Percentiles rank a stretch among this genome's conserved stretches.
phyloP scores from a whole-genome alignment of 129 eudicot genomes.

The Rutidosis leptorrhynchoides region DNA sequence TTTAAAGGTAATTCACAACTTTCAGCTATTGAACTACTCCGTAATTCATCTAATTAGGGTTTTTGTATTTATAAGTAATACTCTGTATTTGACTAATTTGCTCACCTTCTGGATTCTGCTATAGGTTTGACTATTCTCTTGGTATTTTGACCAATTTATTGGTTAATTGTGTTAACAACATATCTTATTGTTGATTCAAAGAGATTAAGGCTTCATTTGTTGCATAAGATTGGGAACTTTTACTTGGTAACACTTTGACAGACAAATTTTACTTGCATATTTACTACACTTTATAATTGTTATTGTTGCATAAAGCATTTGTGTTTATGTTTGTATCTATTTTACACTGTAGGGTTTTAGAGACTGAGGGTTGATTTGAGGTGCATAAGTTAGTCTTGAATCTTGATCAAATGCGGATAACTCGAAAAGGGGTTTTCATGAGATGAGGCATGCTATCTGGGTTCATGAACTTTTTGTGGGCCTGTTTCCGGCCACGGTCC shows the following conservation, averaged over 20 bases:
- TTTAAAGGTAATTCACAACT: not conserved
- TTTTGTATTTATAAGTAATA: not conserved
- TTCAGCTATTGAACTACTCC: not conserved
- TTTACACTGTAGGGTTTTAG: slow-evolving; percentile 9
- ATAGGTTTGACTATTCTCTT: slow-evolving; percentile 10
- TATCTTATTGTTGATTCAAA: not conserved
- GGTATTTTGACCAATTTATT: slow-evolving; percentile 6
- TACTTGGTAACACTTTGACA: not conserved
- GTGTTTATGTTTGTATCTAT: not conserved
- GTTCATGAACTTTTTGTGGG: slow-evolving; percentile 86
- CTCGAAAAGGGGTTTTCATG: slow-evolving; percentile 54
- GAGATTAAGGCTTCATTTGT: not conserved
- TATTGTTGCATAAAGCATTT: slow-evolving; percentile 10
- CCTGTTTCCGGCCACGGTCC: slow-evolving; percentile 85
- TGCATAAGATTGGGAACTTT: not conserved
- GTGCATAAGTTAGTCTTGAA: not conserved
- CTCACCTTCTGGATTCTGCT: slow-evolving; percentile 15
- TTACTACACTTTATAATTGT: slow-evolving; percentile 24
- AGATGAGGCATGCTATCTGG: slow-evolving; percentile 93
- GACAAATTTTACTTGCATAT: not conserved
- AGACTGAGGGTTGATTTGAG: slow-evolving; percentile 5
- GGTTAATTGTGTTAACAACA: not conserved
- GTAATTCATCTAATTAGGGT: not conserved
- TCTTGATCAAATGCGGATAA: slow-evolving; percentile 49
- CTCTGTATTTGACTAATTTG: slow-evolving; percentile 9